phyloP scores from a whole-genome alignment of 768 basidiomycete species.

The Russula earlei region DNA sequence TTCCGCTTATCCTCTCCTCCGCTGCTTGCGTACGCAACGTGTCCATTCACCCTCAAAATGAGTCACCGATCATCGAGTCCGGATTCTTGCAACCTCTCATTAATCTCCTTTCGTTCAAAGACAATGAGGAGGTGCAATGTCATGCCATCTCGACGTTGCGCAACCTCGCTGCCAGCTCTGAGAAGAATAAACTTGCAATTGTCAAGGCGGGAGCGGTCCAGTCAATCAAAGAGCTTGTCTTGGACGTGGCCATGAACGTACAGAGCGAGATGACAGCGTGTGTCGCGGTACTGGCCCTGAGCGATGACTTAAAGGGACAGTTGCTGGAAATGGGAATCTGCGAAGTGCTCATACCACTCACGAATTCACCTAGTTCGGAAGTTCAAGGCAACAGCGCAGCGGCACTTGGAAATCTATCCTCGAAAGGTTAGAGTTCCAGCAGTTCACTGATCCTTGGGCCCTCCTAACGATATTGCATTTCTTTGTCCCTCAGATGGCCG shows the following conservation, averaged over 20 bases:
- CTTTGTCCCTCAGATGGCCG: constrained; percentile 50
- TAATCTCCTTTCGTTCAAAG: constrained; percentile 93
- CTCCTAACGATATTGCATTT: not conserved
- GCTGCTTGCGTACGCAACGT: constrained; percentile 99
- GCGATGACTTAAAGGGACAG: constrained; percentile 95
- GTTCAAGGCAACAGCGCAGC: constrained; percentile 99
- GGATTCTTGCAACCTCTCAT: constrained; percentile 95
- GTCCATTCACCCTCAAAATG: constrained; percentile 96
- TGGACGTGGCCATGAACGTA: constrained; percentile 91
- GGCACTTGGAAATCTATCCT: constrained; percentile 93
- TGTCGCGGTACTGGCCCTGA: constrained; percentile 90
- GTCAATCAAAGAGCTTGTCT: constrained; percentile 91
- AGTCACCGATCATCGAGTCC: constrained; percentile 97
- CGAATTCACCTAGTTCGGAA: constrained; percentile 92
- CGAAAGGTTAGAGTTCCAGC: constrained; percentile 56
- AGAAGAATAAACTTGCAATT: constrained; percentile 97
- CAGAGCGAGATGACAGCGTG: constrained; percentile 99
- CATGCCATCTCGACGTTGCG: constrained; percentile 96
- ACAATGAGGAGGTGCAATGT: constrained; percentile 99
- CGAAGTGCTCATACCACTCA: constrained; percentile 93
- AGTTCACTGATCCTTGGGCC: not conserved
- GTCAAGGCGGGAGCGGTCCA: constrained; percentile 96
- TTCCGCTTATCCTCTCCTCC: constrained; percentile 94
- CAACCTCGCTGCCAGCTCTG: constrained; percentile 92
- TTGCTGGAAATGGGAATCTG: constrained; percentile 97